Percentiles rank a stretch among this genome's conserved stretches.
Conservation (phyloP, 148 eudicot genomes). For the Mesembryanthemum crystallinum region DNA sequence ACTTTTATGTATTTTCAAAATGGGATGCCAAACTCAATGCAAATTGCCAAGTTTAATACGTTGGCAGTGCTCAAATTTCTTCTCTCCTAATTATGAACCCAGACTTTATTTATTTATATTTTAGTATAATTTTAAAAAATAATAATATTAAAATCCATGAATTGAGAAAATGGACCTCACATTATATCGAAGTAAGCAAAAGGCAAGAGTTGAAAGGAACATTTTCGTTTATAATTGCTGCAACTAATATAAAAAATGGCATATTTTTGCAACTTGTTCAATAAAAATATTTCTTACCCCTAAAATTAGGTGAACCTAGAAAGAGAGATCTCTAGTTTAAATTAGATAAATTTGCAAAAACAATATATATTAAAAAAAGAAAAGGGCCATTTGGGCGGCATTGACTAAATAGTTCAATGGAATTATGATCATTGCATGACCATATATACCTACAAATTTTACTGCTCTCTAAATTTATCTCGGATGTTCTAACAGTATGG, state of each 20-base stretch:
- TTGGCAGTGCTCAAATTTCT: slow-evolving; percentile 12
- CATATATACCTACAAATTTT: too few species aligned
- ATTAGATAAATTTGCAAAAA: neutral
- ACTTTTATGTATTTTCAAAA: slow-evolving; percentile 8
- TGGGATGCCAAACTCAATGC: slow-evolving; percentile 27
- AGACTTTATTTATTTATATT: neutral
- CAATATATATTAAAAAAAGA: too few species aligned
- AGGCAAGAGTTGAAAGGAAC: slow-evolving; percentile 19
- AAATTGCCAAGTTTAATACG: neutral
- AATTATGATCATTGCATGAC: too few species aligned
- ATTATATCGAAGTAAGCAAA: slow-evolving; percentile 12
- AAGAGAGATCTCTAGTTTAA: neutral
- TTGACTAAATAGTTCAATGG: too few species aligned
- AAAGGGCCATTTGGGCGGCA: too few species aligned
- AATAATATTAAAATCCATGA: neutral
- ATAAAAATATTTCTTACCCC: neutral
- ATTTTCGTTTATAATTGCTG: slow-evolving; percentile 10
- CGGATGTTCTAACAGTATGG: too few species aligned
- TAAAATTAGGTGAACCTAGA: slow-evolving; percentile 12
- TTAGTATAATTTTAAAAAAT: neutral
- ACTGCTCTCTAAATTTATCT: too few species aligned
- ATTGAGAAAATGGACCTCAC: slow-evolving; percentile 17
- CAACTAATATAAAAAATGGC: neutral
- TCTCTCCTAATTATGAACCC: slow-evolving; percentile 9
- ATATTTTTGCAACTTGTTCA: slow-evolving; percentile 19